Base-by-base conservation (phyloP, 2,329 filamentous ascomycete species). In the Aspergillus sp. region DNA sequence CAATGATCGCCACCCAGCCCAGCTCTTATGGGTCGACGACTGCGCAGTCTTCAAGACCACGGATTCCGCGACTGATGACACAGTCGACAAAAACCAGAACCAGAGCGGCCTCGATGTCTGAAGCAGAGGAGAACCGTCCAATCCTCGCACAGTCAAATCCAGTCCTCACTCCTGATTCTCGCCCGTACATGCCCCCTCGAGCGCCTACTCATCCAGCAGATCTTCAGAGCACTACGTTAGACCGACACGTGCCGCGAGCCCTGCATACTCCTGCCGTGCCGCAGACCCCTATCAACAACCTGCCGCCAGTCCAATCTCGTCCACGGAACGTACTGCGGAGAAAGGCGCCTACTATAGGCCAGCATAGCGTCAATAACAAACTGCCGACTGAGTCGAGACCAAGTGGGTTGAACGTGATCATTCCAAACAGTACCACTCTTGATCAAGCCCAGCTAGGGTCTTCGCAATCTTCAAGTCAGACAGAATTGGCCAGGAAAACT, bases 281-380 rank as follows among this genome's bases (percentile, higher is more conserved):
- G 34, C 53, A 58, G 24, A 60, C 51, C 9, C 51, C 56, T 47
- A 38, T 60, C 22, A 64, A 59, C 15, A 61, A 62, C 36, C 61
- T 62, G 51, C 52, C 55, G 5, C 52, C 62, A 45, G 55, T 63
- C 5, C 61, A 62, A 24, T 67, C 68, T 59, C 68, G 66, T 44
- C 63, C 67, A 41, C 69, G 72, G 48, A 78, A 78, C 60, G 68
- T 78, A 53, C 65, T 78, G 48, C 73, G 76, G 54, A 69, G 76
- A 54, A 78, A 72, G 60, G 71, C 74, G 36, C 73, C 76, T 3
- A 75, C 70, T 55, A 76, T 76, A 64, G 73, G 72, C 39, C 72
- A 71, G 50, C 66, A 72, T 62, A 64, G 59, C 36, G 68, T 62
- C 38, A 63, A 63, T 18, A 63, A 22, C 38, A 61, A 58, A 58